Evolutionary conservation across 805 yeast genomes (phyloP), one percentile per base, ranked within the genome.

Genomic region (Soucietia sequanensis): DNA sequence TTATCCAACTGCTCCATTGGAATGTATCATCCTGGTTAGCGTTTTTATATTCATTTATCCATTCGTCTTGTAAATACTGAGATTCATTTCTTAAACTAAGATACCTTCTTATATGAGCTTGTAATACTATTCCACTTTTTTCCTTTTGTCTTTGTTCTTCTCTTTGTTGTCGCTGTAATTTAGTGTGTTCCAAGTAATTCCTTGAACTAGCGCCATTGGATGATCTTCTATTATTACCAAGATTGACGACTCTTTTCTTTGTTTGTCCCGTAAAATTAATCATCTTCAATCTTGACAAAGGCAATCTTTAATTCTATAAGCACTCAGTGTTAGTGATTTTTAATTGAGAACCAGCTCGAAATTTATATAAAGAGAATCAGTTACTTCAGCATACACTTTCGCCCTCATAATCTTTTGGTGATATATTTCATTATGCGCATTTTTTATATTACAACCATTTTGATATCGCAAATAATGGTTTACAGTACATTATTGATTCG

Each of bases 231-330:
- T 69, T 43, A 54, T 82, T 63, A 50, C 91, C 73, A 46, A 78
- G 69, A 65, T 91, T 84, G 42, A 84, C 76, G 34, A 74, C 75
- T 23, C 84, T 65, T 34, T 78, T 65, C 42, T 78, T 72, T 13
- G 78, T 66, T 45, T 77, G 80, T 4, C 95, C 95, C 8, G 79
- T 74, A 62, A 85, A 86, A 62, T 81, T 79, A 26, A 68, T 35
- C 73, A 68, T 68, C n/a, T n/a, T n/a, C n/a, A n/a, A n/a, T n/a
- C n/a, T n/a, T n/a, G n/a, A n/a, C n/a, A n/a, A n/a, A n/a, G n/a
- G n/a, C n/a, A n/a, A n/a, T n/a, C n/a, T n/a, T n/a, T n/a, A n/a
- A n/a, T n/a, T n/a, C n/a, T n/a, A n/a, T n/a, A n/a, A n/a, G n/a
- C n/a, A n/a, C n/a, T n/a, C n/a, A n/a, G n/a, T n/a, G n/a, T n/a